Conservation (phyloP, 2,329 filamentous ascomycete genomes). For the Colletotrichum tabaci region DNA sequence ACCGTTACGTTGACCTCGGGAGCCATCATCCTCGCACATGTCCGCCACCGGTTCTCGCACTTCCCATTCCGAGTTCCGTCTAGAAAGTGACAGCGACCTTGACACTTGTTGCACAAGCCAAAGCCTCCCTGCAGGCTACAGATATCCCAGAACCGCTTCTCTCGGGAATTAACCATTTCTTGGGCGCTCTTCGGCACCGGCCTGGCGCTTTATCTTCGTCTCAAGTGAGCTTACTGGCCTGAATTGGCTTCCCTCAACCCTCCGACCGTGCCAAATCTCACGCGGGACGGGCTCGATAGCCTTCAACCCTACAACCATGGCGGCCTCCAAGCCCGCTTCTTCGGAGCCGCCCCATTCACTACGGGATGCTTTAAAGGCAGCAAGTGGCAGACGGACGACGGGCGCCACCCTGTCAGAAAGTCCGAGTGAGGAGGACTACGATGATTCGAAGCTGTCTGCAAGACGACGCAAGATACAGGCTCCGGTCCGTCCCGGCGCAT, state of each 20-base stretch:
- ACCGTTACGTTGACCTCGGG: not conserved
- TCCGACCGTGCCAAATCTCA: slow-evolving; percentile 3
- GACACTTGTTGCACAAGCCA: not conserved
- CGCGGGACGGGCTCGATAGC: not conserved
- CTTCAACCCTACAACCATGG: slow-evolving; percentile 1
- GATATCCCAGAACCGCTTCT: not conserved
- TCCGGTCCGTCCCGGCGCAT: not conserved
- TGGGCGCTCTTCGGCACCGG: not conserved
- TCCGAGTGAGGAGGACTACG: slow-evolving; percentile 63
- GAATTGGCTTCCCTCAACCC: not conserved
- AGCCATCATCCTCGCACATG: too few relatives aligned
- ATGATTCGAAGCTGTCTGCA: slow-evolving; percentile 47
- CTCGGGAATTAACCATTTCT: not conserved
- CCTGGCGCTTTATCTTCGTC: slow-evolving; percentile 11
- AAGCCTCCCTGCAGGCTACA: not conserved
- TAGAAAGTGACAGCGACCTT: not conserved
- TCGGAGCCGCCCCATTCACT: slow-evolving; percentile 39
- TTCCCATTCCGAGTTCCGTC: not conserved
- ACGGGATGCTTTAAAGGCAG: slow-evolving; percentile 44
- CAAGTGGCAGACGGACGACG: slow-evolving; percentile 20
- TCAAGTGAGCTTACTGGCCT: slow-evolving; percentile 17
- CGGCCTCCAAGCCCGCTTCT: not conserved
- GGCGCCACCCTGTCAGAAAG: slow-evolving; percentile 53
- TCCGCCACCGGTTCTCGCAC: not conserved
- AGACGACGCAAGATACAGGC: slow-evolving; percentile 4